Conservation (phyloP, 2,329 filamentous ascomycete genomes). For the Achaetomium macrosporum region DNA sequence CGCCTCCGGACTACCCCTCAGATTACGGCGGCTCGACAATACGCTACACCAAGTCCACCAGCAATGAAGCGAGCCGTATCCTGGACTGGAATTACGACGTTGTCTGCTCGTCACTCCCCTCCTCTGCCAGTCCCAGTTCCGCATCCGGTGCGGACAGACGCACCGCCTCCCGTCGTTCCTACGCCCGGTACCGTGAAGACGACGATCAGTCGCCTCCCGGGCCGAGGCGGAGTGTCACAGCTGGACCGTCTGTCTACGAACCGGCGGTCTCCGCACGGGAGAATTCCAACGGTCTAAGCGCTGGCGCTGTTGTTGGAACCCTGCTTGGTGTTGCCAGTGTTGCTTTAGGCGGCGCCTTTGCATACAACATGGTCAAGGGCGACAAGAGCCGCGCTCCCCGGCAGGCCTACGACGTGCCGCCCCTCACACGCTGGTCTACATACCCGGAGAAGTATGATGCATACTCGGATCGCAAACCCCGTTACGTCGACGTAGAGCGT, state of each 20-base stretch:
- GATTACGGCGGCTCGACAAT: slow-evolving; percentile 32
- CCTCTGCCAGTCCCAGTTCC: slow-evolving; percentile 21
- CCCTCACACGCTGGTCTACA: slow-evolving; percentile 41
- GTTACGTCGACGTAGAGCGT: slow-evolving; percentile 35
- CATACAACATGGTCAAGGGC: slow-evolving; percentile 66
- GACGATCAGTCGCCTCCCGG: slow-evolving; percentile 22
- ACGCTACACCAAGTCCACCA: slow-evolving; percentile 33
- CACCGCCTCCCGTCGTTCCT: slow-evolving; percentile 22
- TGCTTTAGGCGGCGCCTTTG: slow-evolving; percentile 60
- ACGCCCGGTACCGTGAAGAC: slow-evolving; percentile 30
- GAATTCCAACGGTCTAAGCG: slow-evolving; percentile 41
- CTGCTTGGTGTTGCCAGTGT: slow-evolving; percentile 64
- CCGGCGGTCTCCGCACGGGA: slow-evolving; percentile 30
- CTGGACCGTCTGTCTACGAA: slow-evolving; percentile 25
- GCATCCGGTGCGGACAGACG: slow-evolving; percentile 17
- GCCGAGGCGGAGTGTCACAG: slow-evolving; percentile 26
- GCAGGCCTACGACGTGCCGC: slow-evolving; percentile 37
- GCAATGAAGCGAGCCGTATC: slow-evolving; percentile 39
- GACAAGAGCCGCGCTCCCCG: slow-evolving; percentile 40
- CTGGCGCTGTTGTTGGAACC: slow-evolving; percentile 65
- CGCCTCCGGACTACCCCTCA: slow-evolving; percentile 32
- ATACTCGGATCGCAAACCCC: slow-evolving; percentile 30
- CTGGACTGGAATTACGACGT: slow-evolving; percentile 47
- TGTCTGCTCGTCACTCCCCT: slow-evolving; percentile 27
- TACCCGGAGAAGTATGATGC: slow-evolving; percentile 34